A percentile compares a stretch with the other conserved stretches of the same genome.
phyloP scores from a whole-genome alignment of 208 protist genomes.

The Crithidia mellificae region DNA sequence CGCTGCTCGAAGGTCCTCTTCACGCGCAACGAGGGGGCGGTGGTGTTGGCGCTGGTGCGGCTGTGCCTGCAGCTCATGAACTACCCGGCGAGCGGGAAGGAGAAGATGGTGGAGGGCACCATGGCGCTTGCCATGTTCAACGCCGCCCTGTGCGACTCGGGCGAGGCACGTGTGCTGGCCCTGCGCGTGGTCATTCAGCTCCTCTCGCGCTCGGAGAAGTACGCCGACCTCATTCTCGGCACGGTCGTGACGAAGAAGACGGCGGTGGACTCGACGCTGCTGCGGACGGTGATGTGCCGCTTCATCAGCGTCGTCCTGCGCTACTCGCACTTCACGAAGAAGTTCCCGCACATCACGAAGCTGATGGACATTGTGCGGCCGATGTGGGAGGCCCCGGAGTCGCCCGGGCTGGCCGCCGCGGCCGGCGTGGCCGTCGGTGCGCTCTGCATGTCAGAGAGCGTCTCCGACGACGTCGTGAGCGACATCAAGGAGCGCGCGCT shows the following conservation, averaged over 20 bases:
- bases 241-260: conserved; percentile 83
- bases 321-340: conserved; percentile 74
- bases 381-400: conserved; percentile 76
- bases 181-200: conserved; percentile 82
- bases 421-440: conserved; percentile 81
- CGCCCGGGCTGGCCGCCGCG: conserved; percentile 62
- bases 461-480: conserved; percentile 61
- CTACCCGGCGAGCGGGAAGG: conserved; percentile 84
- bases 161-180: conserved; percentile 75
- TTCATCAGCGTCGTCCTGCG: conserved; percentile 89
- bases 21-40: conserved; percentile 83
- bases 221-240: conserved; percentile 87
- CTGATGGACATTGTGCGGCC: conserved; percentile 69
- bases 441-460: conserved; percentile 80
- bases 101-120: conserved; percentile 89
- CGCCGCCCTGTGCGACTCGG: conserved; percentile 82
- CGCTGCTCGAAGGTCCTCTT: conserved; percentile 92
- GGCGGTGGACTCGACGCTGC: conserved; percentile 77
- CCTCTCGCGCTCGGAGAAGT: conserved; percentile 75
- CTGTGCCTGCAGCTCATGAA: conserved; percentile 85
- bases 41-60: conserved; percentile 83
- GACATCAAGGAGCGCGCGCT: conserved; percentile 80
- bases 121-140: conserved; percentile 92
- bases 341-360: conserved; percentile 76
- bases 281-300: conserved; percentile 88